Base-by-base conservation (phyloP, 2,329 filamentous ascomycete genomes). In the Shiraia bambusicola region DNA sequence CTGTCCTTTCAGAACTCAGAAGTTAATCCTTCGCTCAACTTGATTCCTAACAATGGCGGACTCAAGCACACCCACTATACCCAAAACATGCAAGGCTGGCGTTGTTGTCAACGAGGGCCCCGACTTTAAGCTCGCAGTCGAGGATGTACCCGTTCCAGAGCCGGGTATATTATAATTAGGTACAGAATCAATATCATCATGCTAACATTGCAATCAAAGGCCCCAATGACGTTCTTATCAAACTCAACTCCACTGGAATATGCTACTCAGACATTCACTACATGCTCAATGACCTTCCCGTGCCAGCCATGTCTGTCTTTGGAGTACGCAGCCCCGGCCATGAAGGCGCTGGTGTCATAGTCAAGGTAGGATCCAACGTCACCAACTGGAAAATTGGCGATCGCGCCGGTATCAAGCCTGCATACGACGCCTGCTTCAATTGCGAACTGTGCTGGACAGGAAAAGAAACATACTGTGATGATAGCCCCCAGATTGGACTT, bases 251-350 rank as follows among this genome's bases (percentile, higher is more conserved):
- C 32, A 81, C 78, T 1, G 78, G 79, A 0, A 69, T 82, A 28
- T 81, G 79, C 62, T 73, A 75, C 47, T 74, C 71, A 15, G 79
- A 82, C 52, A 66, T 81, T 14, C 78, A 81, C 54, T 75, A 75
- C 58, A 79, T 79, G 74, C 56, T 76, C 30, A 70, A 71, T 34
- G 77, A 81, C 53, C 70, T 76, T 52, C 72, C 69, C 1, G 45
- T 59, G n/a, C 58, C 57, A 0, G 19, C 40, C 5, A 65, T 65
- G 58, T 62, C 58, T 3, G 36, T 50, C 0, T 71, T 72, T 34
- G 66, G 69, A 8, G 67, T 71, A 1, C 66, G 68, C 8, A 76
- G 69, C 6, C 67, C 74, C 0, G 76, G 75, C 7, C 77, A 80
- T 59, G 76, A 80, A 59, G 78, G 78, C 19, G 76, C 76, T 0